Conservation (phyloP, 1,284 basidiomycete species). For the Malassezia vespertilionis region DNA sequence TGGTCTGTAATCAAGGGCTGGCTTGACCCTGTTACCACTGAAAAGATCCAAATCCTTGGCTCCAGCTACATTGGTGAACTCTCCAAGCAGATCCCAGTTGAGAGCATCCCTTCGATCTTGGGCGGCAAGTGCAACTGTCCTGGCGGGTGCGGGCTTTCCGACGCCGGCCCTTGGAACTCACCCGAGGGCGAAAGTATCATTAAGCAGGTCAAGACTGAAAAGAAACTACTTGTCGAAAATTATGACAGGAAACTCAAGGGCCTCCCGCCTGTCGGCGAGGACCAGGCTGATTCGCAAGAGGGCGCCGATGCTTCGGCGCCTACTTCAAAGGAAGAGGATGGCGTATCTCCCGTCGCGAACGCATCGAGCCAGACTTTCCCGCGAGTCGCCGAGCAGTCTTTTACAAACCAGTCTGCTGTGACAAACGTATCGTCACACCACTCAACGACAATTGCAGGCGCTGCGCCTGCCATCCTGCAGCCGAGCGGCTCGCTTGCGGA, state of each 20-base stretch:
- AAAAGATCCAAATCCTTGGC: constrained; percentile 54
- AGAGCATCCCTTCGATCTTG: constrained; percentile 73
- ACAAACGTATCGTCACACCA: no score
- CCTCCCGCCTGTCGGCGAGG: no score
- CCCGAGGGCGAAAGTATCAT: constrained; percentile 42
- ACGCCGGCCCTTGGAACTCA: constrained; percentile 83
- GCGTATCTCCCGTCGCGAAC: no score
- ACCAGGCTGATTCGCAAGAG: no score
- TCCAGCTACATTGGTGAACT: constrained; percentile 33
- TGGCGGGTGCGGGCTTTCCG: constrained; percentile 74
- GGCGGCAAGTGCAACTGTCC: constrained; percentile 71
- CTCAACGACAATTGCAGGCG: no score
- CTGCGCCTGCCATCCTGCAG: no score
- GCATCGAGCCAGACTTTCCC: no score
- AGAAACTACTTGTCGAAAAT: constrained; percentile 16
- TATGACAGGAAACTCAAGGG: not conserved
- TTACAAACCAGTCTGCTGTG: no score
- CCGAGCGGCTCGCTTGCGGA: no score
- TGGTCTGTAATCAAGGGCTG: constrained; percentile 85
- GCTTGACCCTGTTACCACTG: constrained; percentile 87
- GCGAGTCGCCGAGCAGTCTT: no score
- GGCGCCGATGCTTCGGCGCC: no score
- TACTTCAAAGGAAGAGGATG: no score
- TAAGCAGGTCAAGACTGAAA: constrained; percentile 30
- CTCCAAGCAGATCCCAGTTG: constrained; percentile 56